Evolutionary conservation across 306 rosid genomes (phyloP).

Genomic region (Geum urbanum): DNA sequence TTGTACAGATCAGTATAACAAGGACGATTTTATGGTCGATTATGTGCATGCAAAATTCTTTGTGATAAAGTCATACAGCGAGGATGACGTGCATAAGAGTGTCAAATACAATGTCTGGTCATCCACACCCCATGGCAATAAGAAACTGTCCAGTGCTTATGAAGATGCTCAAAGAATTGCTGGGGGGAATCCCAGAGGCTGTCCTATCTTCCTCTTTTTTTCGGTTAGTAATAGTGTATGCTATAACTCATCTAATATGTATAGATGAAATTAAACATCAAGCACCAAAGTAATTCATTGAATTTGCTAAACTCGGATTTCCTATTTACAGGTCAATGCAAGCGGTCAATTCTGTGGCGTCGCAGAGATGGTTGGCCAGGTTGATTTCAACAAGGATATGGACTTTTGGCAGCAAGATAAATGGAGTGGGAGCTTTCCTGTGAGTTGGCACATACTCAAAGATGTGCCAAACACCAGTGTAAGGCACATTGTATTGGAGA

Average conservation of each 20-base stretch:
- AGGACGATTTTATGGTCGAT: conserved; percentile 61
- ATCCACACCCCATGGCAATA: conserved; percentile 92
- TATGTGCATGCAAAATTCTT: conserved; percentile 72
- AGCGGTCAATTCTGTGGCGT: conserved; percentile 95
- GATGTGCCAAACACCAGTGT: conserved; percentile 75
- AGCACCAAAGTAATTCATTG: conserved; percentile 5
- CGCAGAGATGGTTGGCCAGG: conserved; percentile 79
- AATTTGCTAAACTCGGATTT: conserved; percentile 11
- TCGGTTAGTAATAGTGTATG: conserved; percentile 53
- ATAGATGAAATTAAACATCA: neutral
- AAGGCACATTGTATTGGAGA: conserved; percentile 82
- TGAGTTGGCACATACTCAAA: conserved; percentile 86
- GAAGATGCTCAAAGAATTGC: conserved; percentile 69
- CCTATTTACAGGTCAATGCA: conserved; percentile 66
- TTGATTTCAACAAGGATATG: conserved; percentile 80
- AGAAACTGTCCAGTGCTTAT: conserved; percentile 64
- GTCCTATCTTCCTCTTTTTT: conserved; percentile 74
- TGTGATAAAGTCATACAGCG: conserved; percentile 92
- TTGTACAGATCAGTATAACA: conserved; percentile 68
- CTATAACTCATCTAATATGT: neutral
- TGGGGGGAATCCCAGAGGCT: conserved; percentile 54
- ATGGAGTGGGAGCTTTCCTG: conserved; percentile 97
- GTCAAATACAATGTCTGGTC: conserved; percentile 96
- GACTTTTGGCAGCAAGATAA: conserved; percentile 99
- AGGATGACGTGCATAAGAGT: conserved; percentile 98